phyloP scores from a whole-genome alignment of 1,139 yeast genomes.

The Nakaseomyces kungkrabaensis region DNA sequence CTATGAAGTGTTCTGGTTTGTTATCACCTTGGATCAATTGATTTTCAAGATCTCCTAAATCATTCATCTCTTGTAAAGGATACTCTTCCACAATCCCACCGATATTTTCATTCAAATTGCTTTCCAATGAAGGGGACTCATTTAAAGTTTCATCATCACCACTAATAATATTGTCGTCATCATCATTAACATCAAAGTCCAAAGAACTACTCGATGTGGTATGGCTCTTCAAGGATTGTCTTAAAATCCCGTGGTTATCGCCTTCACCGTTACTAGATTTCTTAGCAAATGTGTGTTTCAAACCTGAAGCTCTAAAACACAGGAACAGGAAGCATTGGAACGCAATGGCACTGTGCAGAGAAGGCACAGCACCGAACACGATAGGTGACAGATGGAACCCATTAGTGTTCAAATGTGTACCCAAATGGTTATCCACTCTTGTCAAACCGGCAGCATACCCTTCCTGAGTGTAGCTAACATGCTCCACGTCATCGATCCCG shows the following conservation, averaged over 20 bases:
- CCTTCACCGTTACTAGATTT: background rate
- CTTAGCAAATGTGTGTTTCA: slow-evolving; percentile 21
- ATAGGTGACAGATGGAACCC: slow-evolving; percentile 62
- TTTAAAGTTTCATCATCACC: background rate
- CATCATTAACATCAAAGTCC: slow-evolving; percentile 2
- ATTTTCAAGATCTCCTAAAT: background rate
- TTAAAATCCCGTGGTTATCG: background rate
- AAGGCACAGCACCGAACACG: slow-evolving; percentile 64
- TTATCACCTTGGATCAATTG: background rate
- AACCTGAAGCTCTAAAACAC: slow-evolving; percentile 20
- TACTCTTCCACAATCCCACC: background rate
- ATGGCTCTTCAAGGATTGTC: background rate
- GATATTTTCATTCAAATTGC: background rate
- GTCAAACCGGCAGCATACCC: slow-evolving; percentile 66
- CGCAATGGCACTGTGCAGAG: slow-evolving; percentile 58
- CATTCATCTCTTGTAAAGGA: background rate
- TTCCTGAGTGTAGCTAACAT: slow-evolving; percentile 43
- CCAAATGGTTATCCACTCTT: slow-evolving; percentile 52
- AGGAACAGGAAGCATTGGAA: slow-evolving; percentile 43
- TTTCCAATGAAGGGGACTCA: background rate
- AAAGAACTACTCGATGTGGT: background rate
- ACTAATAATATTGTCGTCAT: background rate
- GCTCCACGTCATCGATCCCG: slow-evolving; percentile 43
- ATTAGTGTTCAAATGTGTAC: slow-evolving; percentile 49
- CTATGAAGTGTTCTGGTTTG: slow-evolving; percentile 7